phyloP scores from a whole-genome alignment of 163 green algal genomes.

The Chloromonas sp. region DNA sequence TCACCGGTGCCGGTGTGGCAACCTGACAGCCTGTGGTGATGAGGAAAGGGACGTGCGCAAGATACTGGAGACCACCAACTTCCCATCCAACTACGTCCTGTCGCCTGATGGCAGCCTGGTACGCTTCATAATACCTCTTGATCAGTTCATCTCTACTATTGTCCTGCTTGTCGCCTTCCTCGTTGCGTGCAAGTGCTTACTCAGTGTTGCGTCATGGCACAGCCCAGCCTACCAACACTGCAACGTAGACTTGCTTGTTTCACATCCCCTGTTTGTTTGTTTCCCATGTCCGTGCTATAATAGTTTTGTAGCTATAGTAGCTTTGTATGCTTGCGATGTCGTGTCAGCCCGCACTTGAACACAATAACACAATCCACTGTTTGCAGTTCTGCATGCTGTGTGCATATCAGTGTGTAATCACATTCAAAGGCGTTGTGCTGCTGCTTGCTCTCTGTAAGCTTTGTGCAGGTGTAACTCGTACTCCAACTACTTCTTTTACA shows the following conservation, averaged over 20 bases:
- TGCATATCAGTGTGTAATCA: not conserved
- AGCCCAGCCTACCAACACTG: not conserved
- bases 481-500: not conserved
- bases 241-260: not conserved
- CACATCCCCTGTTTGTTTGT: not conserved
- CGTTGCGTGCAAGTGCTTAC: no score
- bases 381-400: not conserved
- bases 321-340: no score
- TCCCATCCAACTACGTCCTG: conserved; percentile 22
- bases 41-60: conserved; percentile 7
- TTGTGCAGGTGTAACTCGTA: not conserved
- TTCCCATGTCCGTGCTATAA: no score
- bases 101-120: conserved; percentile 1
- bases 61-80: not conserved
- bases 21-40: conserved; percentile 14
- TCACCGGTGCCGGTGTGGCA: conserved; percentile 31
- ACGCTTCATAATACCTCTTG: no score
- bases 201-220: not conserved
- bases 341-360: not conserved
- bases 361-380: not conserved
- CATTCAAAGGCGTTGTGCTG: not conserved
- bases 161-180: no score
- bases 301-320: no score
- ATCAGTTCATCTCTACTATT: no score
- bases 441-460: not conserved